These are phyloP conservation scores for Dorcoceras hygrometricum DNA, from an alignment of 257 asterid genomes.

Conservation along the genomic window DNA sequence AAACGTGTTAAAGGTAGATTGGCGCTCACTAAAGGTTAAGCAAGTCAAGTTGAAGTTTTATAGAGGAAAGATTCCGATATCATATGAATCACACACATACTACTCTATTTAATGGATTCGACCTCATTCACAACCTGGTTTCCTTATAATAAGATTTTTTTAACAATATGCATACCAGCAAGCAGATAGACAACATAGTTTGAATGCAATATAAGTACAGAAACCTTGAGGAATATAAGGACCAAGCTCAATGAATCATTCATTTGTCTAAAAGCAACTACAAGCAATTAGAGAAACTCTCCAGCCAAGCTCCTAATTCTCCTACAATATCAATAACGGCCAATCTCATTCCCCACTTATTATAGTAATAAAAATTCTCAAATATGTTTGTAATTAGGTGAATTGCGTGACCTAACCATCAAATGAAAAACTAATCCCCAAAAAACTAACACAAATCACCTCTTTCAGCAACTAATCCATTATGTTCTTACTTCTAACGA, in stretches of 20 bases:
- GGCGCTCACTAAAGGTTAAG: neutral
- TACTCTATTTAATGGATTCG: constrained; percentile 12
- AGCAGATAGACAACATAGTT: neutral
- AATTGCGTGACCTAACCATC: constrained; percentile 18
- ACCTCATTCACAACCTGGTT: constrained; percentile 6
- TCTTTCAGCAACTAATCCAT: constrained; percentile 6
- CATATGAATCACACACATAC: constrained; percentile 2
- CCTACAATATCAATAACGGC: constrained; percentile 7
- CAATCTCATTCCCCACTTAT: neutral
- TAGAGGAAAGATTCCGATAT: constrained; percentile 5
- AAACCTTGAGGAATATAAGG: constrained; percentile 18
- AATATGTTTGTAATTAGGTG: constrained; percentile 7
- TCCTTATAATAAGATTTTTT: neutral
- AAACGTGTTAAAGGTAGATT: neutral
- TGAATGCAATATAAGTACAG: neutral
- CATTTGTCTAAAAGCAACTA: constrained; percentile 11
- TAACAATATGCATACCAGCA: constrained; percentile 3
- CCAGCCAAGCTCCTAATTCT: constrained; percentile 15
- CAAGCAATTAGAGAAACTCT: constrained; percentile 5
- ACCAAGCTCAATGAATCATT: constrained; percentile 7
- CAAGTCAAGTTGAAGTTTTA: neutral
- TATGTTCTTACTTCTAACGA: neutral
- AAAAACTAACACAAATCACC: neutral
- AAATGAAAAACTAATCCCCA: neutral
- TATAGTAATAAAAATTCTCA: neutral